Conservation (phyloP, 306 rosid species). For the Elaeagnus macrophylla region DNA sequence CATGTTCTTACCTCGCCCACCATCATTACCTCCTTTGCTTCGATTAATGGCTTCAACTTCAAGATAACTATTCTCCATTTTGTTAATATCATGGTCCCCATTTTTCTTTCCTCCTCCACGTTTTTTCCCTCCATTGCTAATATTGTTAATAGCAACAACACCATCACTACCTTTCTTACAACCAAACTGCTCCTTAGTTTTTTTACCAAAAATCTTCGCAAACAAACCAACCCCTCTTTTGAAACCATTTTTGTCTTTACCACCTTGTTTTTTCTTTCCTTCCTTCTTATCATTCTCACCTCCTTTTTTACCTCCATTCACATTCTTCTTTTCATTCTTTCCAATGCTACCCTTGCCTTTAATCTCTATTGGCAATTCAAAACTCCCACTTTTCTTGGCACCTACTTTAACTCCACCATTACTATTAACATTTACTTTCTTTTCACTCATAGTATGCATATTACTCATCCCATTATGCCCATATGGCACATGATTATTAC, state of each 20-base stretch:
- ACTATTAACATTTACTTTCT: constrained; percentile 36
- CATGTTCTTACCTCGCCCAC: constrained; percentile 7
- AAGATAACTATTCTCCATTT: constrained; percentile 31
- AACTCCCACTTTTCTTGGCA: constrained; percentile 59
- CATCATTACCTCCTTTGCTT: constrained; percentile 40
- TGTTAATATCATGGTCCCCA: constrained; percentile 21
- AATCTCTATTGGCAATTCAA: constrained; percentile 47
- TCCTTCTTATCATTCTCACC: constrained; percentile 31
- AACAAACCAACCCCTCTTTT: constrained; percentile 11
- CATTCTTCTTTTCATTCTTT: constrained; percentile 37
- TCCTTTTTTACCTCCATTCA: constrained; percentile 38
- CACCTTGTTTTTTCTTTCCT: constrained; percentile 37
- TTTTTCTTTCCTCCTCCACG: constrained; percentile 26
- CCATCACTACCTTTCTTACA: constrained; percentile 28
- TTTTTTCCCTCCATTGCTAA: constrained; percentile 39
- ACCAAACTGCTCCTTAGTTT: constrained; percentile 14
- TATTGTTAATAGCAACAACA: constrained; percentile 52
- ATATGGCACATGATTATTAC: constrained; percentile 36
- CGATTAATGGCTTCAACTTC: constrained; percentile 39
- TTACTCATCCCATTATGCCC: constrained; percentile 47
- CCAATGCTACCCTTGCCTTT: constrained; percentile 47
- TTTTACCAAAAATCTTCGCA: constrained; percentile 15
- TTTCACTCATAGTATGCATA: constrained; percentile 42
- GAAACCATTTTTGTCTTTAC: constrained; percentile 23
- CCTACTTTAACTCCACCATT: constrained; percentile 25